Conservation (phyloP, 1,139 yeast species). For the Fermentozyma sake region DNA sequence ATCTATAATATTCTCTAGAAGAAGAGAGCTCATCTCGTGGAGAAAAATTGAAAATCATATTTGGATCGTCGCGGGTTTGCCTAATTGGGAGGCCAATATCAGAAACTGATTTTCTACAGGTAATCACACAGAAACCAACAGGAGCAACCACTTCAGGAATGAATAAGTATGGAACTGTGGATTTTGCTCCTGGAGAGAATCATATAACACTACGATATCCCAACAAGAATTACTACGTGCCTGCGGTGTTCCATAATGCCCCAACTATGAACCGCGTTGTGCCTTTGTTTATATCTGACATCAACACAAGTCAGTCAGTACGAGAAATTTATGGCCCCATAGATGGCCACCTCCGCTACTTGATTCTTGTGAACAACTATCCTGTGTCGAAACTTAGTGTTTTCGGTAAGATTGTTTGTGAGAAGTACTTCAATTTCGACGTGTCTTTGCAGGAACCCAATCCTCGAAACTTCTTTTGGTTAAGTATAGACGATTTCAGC, state of each 20-base stretch:
- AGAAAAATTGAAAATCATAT: constrained; percentile 2
- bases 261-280: constrained; percentile 18
- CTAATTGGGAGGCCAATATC: too few relatives aligned
- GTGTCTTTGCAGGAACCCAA: neutral
- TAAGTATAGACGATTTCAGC: constrained; percentile 24
- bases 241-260: constrained; percentile 30
- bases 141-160: too few relatives aligned
- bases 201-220: constrained; percentile 22
- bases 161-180: constrained; percentile 11
- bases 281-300: constrained; percentile 27
- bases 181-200: constrained; percentile 29
- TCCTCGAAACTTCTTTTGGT: neutral
- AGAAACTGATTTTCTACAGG: too few relatives aligned
- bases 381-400: constrained; percentile 26
- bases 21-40: too few relatives aligned
- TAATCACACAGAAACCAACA: too few relatives aligned
- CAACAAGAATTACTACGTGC: constrained; percentile 24
- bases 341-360: constrained; percentile 10
- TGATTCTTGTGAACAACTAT: constrained; percentile 28
- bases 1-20: constrained; percentile 4
- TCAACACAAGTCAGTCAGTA: constrained; percentile 14
- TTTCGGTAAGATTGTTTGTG: constrained; percentile 23
- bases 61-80: too few relatives aligned
- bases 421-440: constrained; percentile 4
- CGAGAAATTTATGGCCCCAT: constrained; percentile 18